Base-by-base conservation (phyloP, 2,329 filamentous ascomycete species). In the Claviceps digitariae region DNA sequence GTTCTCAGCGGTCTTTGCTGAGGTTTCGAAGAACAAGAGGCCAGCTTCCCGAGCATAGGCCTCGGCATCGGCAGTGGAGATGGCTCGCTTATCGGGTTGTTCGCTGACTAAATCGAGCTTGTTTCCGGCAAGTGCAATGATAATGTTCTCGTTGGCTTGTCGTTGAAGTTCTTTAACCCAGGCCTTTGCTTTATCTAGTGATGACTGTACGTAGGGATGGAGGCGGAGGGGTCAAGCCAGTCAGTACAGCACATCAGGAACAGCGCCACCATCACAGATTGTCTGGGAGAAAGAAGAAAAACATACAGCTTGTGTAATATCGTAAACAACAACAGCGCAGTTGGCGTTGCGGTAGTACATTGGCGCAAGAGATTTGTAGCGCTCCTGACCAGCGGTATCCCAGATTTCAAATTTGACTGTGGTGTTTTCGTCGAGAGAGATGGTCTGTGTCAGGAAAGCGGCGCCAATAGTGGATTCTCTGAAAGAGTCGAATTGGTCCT, bases 341-440 rank as follows among this genome's bases (percentile, higher is more conserved):
- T 98, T 97, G 62, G 94, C 94, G 69, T 98, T 98, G 64, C 94
- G 79, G 75, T 98, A 98, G 78, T 98, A 98, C 93, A 98, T 98
- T 63, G 93, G 93, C 36, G 93, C 93, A 60, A 98, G 78, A 13
- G 93, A 97, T 78, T 97, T 97, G 81, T 97, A 98, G 66, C 94
- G 83, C 74, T 98, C 93, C 74, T 98, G 93, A 58, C 93, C 93
- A 58, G 93, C 93, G 10, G 93, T 98, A 72, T 96, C 90, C 90
- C 93, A 98, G 68, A 98, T 98, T 74, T 98, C 93, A 67, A 98
- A 98, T 77, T 98, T 98, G 72, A 98, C 91, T 54, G 93, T 98
- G 56, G 93, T 97, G 72, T 83, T 93, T 68, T 97, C 93, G 69
- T 97, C 91, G 71, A 98, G 86, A 55, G 91, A 91, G 69, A 98